Base-by-base conservation (phyloP, 345 rosid genomes). In the Diplotaxis tenuifolia region DNA sequence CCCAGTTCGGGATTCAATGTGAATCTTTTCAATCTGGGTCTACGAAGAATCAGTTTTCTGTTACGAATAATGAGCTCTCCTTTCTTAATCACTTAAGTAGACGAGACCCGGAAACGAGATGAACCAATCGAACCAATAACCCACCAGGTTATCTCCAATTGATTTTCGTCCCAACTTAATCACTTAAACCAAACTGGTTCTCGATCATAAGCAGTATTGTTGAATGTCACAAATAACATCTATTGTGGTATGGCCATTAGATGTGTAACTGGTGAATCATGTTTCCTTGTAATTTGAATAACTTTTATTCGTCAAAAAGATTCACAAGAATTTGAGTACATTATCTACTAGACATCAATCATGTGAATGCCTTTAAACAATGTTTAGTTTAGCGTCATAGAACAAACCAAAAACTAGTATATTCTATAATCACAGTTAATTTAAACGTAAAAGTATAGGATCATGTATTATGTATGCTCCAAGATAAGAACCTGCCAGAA, bases 251-350 rank as follows among this genome's bases (percentile, higher is more conserved):
- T 47, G 60, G 2, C 22, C 34, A 25, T 18, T 21, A 22, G 34
- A 20, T 19, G 31, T 42, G 53, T 70, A 31, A 11, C 19, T 40
- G 68, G 7, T 25, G 18, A 31, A 31, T 10, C 59, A 23, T 40
- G 67, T 9, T 29, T 29, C 58, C 52, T 16, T 69, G 56, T 56
- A 68, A 22, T 6, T 25, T 54, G 52, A 68, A 20, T 52, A n/a
- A 32, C 9, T 5, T 70, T 58, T n/a, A 9, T 68, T 56, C 52
- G 36, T n/a, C 62, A 68, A 36, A 52, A 19, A 4, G 62, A 53
- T 68, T 49, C 40, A 34, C 12, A 34, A 34, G n/a, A 38, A 38
- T n/a, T 45, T 45, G 18, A 45, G 15, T n/a, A 45, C 50, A n/a
- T 29, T 29, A 29, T 29, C 34, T 45, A 45, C 34, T 45, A 45